These are phyloP conservation scores for Laguncularia racemosa DNA, from an alignment of 345 rosid genomes.

Conservation along the genomic window DNA sequence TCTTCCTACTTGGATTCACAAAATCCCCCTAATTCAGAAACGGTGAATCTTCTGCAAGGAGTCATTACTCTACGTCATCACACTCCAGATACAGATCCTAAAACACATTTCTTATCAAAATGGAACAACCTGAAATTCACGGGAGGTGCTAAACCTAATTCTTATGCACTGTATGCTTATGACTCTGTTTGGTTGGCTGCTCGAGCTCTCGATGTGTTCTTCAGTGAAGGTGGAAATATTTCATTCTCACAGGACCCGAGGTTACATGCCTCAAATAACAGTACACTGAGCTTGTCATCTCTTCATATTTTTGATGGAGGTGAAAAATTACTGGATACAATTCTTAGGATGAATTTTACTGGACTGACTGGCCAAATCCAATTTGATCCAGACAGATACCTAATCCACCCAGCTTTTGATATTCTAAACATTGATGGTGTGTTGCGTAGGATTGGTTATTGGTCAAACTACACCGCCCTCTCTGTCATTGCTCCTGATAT, in stretches of 20 bases:
- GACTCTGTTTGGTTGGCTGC: constrained; percentile 95
- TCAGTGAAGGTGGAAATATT: constrained; percentile 49
- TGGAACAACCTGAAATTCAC: constrained; percentile 48
- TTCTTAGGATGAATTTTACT: constrained; percentile 55
- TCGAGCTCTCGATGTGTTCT: constrained; percentile 56
- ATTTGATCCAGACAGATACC: constrained; percentile 50
- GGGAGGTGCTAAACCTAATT: constrained; percentile 37
- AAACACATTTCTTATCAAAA: constrained; percentile 35
- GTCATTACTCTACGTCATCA: constrained; percentile 83
- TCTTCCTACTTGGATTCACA: constrained; percentile 61
- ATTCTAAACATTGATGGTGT: constrained; percentile 66
- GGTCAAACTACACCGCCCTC: constrained; percentile 78
- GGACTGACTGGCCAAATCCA: constrained; percentile 61
- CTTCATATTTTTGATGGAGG: constrained; percentile 72
- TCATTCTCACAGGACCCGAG: constrained; percentile 64
- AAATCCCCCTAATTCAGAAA: constrained; percentile 29
- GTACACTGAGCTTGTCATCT: constrained; percentile 42
- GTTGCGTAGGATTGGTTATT: constrained; percentile 68
- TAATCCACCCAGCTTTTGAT: constrained; percentile 64
- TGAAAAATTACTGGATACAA: constrained; percentile 45
- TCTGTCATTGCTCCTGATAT: constrained; percentile 56
- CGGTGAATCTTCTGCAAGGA: constrained; percentile 69
- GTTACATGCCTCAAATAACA: constrained; percentile 34
- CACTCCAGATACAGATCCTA: constrained; percentile 53
- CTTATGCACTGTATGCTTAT: constrained; percentile 81